phyloP scores from a whole-genome alignment of 768 basidiomycete species.

The Cyclocybe aegerita region DNA sequence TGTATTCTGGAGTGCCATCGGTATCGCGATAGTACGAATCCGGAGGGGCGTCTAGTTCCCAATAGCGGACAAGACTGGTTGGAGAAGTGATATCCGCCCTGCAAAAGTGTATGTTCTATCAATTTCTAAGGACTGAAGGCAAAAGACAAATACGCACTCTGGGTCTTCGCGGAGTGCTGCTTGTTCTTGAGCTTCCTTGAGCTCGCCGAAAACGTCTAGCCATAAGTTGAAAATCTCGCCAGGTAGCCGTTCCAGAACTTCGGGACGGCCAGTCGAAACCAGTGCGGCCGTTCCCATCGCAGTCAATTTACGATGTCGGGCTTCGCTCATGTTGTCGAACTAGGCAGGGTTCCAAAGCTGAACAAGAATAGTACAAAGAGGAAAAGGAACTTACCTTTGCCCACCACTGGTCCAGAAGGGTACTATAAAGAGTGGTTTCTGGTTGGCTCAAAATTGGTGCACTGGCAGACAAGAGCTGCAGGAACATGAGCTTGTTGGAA shows the following conservation, averaged over 20 bases:
- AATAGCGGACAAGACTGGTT: slow-evolving; percentile 54
- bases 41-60: slow-evolving; percentile 68
- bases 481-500: slow-evolving; percentile 64
- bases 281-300: slow-evolving; percentile 82
- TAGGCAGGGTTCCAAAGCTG: slow-evolving; percentile 24
- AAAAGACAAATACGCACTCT: slow-evolving; percentile 19
- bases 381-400: slow-evolving; percentile 55
- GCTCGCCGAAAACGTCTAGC: slow-evolving; percentile 86
- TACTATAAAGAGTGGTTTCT: slow-evolving; percentile 61
- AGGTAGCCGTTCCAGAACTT: slow-evolving; percentile 70
- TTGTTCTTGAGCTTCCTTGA: slow-evolving; percentile 64
- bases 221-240: slow-evolving; percentile 84
- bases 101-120: background rate
- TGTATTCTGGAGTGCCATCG: slow-evolving; percentile 72
- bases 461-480: slow-evolving; percentile 66
- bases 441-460: slow-evolving; percentile 44
- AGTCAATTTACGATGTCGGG: slow-evolving; percentile 77
- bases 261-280: slow-evolving; percentile 70
- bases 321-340: slow-evolving; percentile 92
- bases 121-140: background rate
- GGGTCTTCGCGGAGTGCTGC: slow-evolving; percentile 26
- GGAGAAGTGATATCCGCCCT: slow-evolving; percentile 30
- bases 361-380: background rate
- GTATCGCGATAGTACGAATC: slow-evolving; percentile 58
- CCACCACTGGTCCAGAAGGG: slow-evolving; percentile 80